A percentile compares a stretch with the other conserved stretches of the same genome.
phyloP scores from a whole-genome alignment of 2,329 filamentous ascomycete genomes.

The Colletotrichum lini region DNA sequence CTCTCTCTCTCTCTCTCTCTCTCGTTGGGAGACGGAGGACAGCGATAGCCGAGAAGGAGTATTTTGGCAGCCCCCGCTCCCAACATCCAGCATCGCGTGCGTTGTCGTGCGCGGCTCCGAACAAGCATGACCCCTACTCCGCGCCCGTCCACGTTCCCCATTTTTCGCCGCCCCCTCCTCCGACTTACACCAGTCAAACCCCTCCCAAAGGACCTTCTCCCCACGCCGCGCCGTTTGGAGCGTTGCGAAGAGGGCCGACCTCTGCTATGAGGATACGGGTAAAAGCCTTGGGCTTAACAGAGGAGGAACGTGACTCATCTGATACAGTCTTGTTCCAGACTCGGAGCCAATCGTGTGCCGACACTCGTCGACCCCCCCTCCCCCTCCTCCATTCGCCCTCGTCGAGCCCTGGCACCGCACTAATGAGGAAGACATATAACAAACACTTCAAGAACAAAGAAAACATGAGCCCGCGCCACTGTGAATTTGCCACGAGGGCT shows the following conservation, averaged over 20 bases:
- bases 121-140: constrained; percentile 41
- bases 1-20: too few relatives aligned
- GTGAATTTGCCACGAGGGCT: constrained; percentile 34
- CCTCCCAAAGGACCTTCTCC: neutral
- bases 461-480: neutral
- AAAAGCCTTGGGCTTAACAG: neutral
- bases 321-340: constrained; percentile 29
- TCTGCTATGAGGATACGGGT: neutral
- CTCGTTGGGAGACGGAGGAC: too few relatives aligned
- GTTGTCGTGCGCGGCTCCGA: constrained; percentile 20
- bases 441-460: neutral
- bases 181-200: neutral
- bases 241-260: neutral
- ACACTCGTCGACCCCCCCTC: neutral
- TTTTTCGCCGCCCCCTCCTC: constrained; percentile 6
- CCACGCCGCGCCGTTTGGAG: constrained; percentile 5
- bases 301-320: constrained; percentile 27
- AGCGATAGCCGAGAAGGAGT: too few relatives aligned
- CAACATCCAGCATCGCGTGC: neutral
- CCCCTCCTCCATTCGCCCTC: neutral
- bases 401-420: neutral
- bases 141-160: constrained; percentile 6
- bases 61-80: too few relatives aligned
- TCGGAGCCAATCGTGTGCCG: constrained; percentile 2
- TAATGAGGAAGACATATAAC: neutral